Base-by-base conservation (phyloP, 805 yeast species). In the Pichia ethanolica region DNA sequence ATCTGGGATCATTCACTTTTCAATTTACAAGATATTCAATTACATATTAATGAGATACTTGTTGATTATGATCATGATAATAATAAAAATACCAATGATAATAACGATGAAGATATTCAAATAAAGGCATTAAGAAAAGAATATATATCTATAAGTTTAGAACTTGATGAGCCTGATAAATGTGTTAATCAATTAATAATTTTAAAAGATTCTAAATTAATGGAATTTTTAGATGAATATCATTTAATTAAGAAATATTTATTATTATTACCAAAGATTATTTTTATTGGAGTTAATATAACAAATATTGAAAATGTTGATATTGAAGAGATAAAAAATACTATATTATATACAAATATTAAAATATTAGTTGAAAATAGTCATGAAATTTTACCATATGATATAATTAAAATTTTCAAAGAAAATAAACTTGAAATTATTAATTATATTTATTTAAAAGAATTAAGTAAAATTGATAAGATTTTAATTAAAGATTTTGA, bases 131-230 rank as follows among this genome's bases (percentile, higher is more conserved):
- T 81, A 12, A 66, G 85, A 47, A 60, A 70, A 35, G 64, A 71
- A 39, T 63, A 82, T 28, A 72, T 82, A 32, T 67, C 74, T 10
- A 58, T 89, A 9, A 83, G 83, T 56, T 66, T 83, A 10, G 71
- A 74, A 45, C 66, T 79, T 0, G 75, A 77, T 34, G 83, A 82
- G 40, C 84, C 84, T 3, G 67, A 69, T 2, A 71, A 72, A 35
- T 90, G 96, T 2, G 79, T 85, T 7, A 72, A 72, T 0, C 89
- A 84, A 59, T 69, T 87, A 55, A 71, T 87, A 12, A 63, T 62
- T 14, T 64, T 84, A 30, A 70, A 74, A 53, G 89, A 86, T 60
- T 60, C 71, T 0, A 58, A 74, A 13, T 75, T 82, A 0, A 61
- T 90, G 41, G 71, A 74, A 37, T 77, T 88, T 48, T 68, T 89